Percentiles rank a stretch among this genome's conserved stretches.
phyloP scores from a whole-genome alignment of 2,329 filamentous ascomycete genomes.

The Macrophomina tecta region DNA sequence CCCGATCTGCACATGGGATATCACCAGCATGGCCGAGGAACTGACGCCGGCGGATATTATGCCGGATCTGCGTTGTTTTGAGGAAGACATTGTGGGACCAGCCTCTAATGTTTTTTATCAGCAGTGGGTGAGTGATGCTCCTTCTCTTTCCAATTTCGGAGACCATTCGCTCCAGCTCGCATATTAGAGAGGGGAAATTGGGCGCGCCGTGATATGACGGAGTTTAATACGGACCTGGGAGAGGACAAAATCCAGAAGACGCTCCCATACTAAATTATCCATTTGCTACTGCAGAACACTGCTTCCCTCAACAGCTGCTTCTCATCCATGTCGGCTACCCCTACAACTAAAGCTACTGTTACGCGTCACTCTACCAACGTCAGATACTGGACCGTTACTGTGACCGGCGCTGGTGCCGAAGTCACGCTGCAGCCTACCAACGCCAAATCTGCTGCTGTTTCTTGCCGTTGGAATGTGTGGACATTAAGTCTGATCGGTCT shows the following conservation, averaged over 20 bases:
- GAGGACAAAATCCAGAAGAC: too few relatives aligned
- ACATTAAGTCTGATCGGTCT: background rate
- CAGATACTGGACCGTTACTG: slow-evolving; percentile 10
- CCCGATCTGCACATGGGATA: background rate
- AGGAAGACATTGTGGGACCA: background rate
- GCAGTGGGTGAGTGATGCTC: background rate
- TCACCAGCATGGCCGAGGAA: background rate
- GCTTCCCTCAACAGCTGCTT: background rate
- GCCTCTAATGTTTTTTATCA: background rate
- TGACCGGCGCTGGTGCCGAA: background rate
- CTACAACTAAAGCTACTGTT: background rate
- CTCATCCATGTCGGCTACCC: background rate
- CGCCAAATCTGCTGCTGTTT: background rate
- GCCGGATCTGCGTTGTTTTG: background rate
- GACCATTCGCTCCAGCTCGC: background rate
- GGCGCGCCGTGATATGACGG: too few relatives aligned
- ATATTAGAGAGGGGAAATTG: background rate
- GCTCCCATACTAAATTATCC: background rate
- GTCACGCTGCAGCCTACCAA: background rate
- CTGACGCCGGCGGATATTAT: background rate
- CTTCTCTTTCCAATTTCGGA: background rate
- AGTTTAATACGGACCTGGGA: background rate
- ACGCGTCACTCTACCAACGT: background rate
- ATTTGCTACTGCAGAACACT: background rate
- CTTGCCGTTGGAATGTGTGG: background rate